Conservation (phyloP, 345 rosid species). For the Camelina neglecta region DNA sequence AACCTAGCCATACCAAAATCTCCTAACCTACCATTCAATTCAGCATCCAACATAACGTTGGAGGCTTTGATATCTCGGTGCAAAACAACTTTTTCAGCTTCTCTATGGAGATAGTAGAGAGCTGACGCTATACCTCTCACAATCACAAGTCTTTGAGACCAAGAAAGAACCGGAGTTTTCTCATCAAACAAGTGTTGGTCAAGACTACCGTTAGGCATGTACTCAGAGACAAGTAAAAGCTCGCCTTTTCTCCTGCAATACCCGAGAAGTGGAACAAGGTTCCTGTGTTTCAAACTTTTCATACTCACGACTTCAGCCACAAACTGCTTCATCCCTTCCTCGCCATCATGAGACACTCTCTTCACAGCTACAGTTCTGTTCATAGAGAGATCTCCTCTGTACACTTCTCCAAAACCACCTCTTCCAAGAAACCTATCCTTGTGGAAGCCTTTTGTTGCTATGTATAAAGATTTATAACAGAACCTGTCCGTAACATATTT, state of each 20-base stretch:
- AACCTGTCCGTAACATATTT: slow-evolving; percentile 50
- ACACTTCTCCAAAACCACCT: slow-evolving; percentile 61
- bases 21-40: slow-evolving; percentile 54
- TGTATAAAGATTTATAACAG: slow-evolving; percentile 51
- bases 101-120: slow-evolving; percentile 59
- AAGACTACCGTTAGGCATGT: slow-evolving; percentile 56
- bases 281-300: slow-evolving; percentile 54
- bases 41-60: slow-evolving; percentile 55
- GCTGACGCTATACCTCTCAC: slow-evolving; percentile 57
- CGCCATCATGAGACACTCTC: slow-evolving; percentile 48
- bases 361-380: slow-evolving; percentile 52
- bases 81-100: slow-evolving; percentile 59
- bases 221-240: slow-evolving; percentile 55
- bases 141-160: slow-evolving; percentile 53
- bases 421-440: slow-evolving; percentile 50
- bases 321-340: slow-evolving; percentile 56
- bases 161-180: slow-evolving; percentile 38
- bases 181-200: slow-evolving; percentile 50
- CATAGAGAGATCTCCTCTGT: slow-evolving; percentile 48
- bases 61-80: slow-evolving; percentile 62
- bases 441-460: slow-evolving; percentile 49
- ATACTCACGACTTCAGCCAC: slow-evolving; percentile 59
- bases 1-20: slow-evolving; percentile 65
- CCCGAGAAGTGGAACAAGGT: slow-evolving; percentile 58
- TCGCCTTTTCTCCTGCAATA: slow-evolving; percentile 54